These are phyloP conservation scores for Blumeriella jaapii DNA, from an alignment of 2,329 filamentous ascomycete genomes.

Conservation along the genomic window DNA sequence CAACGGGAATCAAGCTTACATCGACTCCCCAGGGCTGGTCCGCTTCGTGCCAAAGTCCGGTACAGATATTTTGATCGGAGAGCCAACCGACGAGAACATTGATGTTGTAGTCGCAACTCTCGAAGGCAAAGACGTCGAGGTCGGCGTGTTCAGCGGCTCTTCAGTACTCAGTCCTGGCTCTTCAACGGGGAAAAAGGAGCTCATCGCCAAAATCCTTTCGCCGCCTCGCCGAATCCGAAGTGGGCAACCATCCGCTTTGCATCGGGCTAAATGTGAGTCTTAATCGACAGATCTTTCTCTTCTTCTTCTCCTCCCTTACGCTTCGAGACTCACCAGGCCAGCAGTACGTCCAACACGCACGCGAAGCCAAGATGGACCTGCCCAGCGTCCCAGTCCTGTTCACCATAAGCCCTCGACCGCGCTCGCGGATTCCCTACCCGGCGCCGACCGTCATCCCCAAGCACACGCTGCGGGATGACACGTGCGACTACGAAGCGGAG, in stretches of 20 bases:
- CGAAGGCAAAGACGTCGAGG: conserved; percentile 43
- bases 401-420: conserved; percentile 22
- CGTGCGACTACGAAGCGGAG: conserved; percentile 39
- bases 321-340: neutral
- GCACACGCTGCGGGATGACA: conserved; percentile 32
- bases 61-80: conserved; percentile 40
- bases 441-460: conserved; percentile 35
- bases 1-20: neutral
- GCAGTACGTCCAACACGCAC: conserved; percentile 35
- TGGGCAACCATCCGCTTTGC: conserved; percentile 37
- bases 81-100: conserved; percentile 39
- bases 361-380: conserved; percentile 33
- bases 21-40: conserved; percentile 38
- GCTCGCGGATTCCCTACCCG: conserved; percentile 22
- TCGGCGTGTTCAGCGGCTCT: conserved; percentile 43
- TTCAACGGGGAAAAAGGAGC: conserved; percentile 36
- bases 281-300: neutral
- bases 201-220: conserved; percentile 33
- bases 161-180: conserved; percentile 45
- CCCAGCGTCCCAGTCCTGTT: conserved; percentile 32
- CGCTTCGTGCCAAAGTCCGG: conserved; percentile 45
- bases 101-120: conserved; percentile 47
- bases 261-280: conserved; percentile 37
- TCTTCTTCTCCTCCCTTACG: neutral
- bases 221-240: conserved; percentile 33